A percentile compares a stretch with the other conserved stretches of the same genome.
phyloP scores from a whole-genome alignment of 2,329 filamentous ascomycete genomes.

The Colletotrichum sp. region DNA sequence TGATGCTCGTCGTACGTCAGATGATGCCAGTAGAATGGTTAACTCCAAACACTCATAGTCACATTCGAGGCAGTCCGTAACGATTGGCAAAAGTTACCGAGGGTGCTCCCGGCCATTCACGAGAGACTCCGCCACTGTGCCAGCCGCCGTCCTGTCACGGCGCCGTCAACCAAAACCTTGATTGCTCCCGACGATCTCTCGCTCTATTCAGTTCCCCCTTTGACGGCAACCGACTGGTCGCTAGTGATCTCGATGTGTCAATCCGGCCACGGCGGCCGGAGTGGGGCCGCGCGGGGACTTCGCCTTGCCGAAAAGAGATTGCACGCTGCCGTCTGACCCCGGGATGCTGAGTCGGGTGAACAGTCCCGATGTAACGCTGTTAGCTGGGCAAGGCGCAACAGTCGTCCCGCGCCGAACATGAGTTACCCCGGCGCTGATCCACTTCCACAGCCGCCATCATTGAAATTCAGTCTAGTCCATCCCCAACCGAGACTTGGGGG shows the following conservation, averaged over 20 bases:
- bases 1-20: slow-evolving; percentile 3
- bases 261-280: background rate
- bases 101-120: background rate
- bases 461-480: background rate
- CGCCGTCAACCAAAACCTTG: background rate
- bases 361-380: background rate
- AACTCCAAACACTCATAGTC: background rate
- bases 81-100: slow-evolving; percentile 3
- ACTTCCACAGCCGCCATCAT: background rate
- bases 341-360: background rate
- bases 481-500: background rate
- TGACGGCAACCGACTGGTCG: background rate
- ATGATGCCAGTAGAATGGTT: background rate
- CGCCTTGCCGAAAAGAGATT: background rate
- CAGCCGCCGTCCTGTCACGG: background rate
- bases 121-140: background rate
- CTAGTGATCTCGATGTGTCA: background rate
- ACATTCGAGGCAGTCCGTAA: slow-evolving; percentile 4
- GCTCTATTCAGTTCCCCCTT: background rate
- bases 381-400: slow-evolving; percentile 7
- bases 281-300: slow-evolving; percentile 1
- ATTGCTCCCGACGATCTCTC: background rate
- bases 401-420: slow-evolving; percentile 2
- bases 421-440: slow-evolving; percentile 9
- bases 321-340: background rate